Evolutionary conservation across 2,329 filamentous ascomycete genomes (phyloP).

Genomic region (Fusarium pseudonygamai): DNA sequence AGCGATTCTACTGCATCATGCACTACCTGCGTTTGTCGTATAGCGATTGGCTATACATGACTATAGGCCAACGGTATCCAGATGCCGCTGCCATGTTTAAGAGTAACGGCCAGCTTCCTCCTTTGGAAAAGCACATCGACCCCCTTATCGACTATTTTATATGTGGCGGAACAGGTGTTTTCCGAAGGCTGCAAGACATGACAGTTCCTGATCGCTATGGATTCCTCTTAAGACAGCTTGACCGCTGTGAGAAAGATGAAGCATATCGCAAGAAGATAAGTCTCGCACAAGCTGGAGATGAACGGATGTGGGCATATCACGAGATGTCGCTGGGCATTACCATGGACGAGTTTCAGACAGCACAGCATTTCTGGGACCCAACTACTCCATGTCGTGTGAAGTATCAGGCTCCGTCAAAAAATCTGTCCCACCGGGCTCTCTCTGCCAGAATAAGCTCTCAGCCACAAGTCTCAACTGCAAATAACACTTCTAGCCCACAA

Average conservation of each 20-base stretch:
- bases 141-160: neutral
- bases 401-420: too few species aligned
- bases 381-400: neutral
- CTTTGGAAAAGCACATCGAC: too few species aligned
- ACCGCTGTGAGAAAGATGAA: neutral
- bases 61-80: neutral
- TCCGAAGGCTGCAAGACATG: neutral
- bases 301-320: neutral
- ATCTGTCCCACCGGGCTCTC: too few species aligned
- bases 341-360: neutral
- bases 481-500: too few species aligned
- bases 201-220: rapidly evolving
- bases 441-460: too few species aligned
- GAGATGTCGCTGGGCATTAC: neutral
- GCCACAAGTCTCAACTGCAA: too few species aligned
- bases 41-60: neutral
- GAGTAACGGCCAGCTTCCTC: rapidly evolving
- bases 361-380: neutral
- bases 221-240: neutral
- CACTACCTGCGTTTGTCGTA: rapidly evolving
- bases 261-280: too few species aligned
- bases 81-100: neutral
- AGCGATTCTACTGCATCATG: neutral
- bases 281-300: too few species aligned
- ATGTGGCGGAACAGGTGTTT: neutral